Conservation (phyloP, 202 grass and related monocot species). For the Elaeis oleifera region DNA sequence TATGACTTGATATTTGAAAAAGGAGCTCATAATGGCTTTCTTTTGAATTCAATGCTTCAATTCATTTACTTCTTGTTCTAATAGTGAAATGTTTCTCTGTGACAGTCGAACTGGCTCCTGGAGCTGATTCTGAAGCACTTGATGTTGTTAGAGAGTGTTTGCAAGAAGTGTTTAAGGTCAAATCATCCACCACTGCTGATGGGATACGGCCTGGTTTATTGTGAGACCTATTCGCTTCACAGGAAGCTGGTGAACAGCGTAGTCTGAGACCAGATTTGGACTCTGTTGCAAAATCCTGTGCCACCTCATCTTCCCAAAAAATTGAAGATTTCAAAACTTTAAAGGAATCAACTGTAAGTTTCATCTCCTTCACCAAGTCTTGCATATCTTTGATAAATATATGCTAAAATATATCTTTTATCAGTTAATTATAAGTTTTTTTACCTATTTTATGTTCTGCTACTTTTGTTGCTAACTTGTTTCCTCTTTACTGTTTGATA, state of each 20-base stretch:
- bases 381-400: background rate
- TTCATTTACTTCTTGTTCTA: conserved; percentile 13
- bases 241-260: conserved; percentile 25
- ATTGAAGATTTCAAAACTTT: conserved; percentile 29
- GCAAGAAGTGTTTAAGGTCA: conserved; percentile 36
- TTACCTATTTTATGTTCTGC: background rate
- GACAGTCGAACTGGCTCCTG: conserved; percentile 56
- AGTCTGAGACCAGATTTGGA: conserved; percentile 8
- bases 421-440: background rate
- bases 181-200: conserved; percentile 31
- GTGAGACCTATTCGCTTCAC: conserved; percentile 47
- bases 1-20: background rate
- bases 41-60: background rate
- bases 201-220: conserved; percentile 42
- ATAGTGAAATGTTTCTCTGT: conserved; percentile 13
- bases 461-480: too few species aligned
- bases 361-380: background rate
- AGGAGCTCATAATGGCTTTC: background rate
- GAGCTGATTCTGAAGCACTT: conserved; percentile 54
- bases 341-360: conserved; percentile 39
- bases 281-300: conserved; percentile 12
- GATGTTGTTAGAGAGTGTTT: conserved; percentile 61
- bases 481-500: too few species aligned
- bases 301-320: conserved; percentile 19
- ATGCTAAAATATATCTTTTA: background rate